phyloP scores from a whole-genome alignment of 768 basidiomycete genomes.

The Collybia sp. region DNA sequence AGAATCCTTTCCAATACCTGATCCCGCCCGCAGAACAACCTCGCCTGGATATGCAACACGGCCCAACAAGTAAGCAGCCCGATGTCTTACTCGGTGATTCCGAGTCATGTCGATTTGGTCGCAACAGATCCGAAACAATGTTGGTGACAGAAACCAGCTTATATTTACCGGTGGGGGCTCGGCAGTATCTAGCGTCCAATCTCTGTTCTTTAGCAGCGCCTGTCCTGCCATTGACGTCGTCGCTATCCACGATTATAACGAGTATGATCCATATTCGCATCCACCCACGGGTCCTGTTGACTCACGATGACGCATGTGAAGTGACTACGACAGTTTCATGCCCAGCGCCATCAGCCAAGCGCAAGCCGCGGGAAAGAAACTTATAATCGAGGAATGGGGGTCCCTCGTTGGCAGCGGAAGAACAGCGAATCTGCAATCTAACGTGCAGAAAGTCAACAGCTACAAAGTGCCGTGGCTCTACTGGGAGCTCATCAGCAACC shows the following conservation, averaged over 20 bases:
- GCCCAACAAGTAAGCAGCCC: constrained; percentile 13
- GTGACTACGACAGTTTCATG: constrained; percentile 19
- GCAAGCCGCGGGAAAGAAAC: constrained; percentile 26
- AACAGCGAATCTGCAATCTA: constrained; percentile 26
- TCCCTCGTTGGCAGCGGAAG: constrained; percentile 21
- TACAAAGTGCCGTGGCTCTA: constrained; percentile 33
- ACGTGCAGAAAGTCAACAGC: constrained; percentile 25
- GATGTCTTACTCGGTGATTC: not conserved
- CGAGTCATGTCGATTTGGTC: too few species aligned
- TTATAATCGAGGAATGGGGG: constrained; percentile 33
- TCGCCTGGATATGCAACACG: constrained; percentile 16
- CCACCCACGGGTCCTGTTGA: not conserved
- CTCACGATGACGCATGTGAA: not conserved
- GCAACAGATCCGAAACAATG: constrained; percentile 17
- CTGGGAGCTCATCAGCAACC: constrained; percentile 31
- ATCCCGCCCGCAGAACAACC: constrained; percentile 4
- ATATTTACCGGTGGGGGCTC: constrained; percentile 23
- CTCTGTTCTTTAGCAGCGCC: constrained; percentile 14
- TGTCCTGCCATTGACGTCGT: constrained; percentile 25
- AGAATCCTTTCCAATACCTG: not conserved
- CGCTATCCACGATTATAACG: constrained; percentile 32
- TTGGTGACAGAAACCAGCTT: constrained; percentile 16
- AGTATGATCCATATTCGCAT: constrained; percentile 10
- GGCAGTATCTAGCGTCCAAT: constrained; percentile 16
- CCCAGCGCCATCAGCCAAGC: constrained; percentile 22